A percentile compares a stretch with the other conserved stretches of the same genome.
phyloP scores from a whole-genome alignment of 495 filamentous ascomycete species.

The Tuber brumale region DNA sequence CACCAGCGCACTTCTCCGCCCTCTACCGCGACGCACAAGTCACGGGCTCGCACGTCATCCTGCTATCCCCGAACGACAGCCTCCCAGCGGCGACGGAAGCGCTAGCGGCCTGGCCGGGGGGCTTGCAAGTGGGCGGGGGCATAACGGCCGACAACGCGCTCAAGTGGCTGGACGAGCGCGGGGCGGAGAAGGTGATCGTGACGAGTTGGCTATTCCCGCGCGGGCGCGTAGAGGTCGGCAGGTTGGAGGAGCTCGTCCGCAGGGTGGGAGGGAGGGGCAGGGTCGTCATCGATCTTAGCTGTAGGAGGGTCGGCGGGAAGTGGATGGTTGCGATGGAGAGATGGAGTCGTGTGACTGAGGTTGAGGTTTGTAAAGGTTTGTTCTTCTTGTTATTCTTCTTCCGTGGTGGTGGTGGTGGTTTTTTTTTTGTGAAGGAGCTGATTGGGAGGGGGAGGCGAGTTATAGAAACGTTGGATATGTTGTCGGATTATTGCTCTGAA shows the following conservation, averaged over 20 bases:
- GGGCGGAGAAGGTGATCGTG: conserved; percentile 72
- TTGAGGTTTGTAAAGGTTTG: conserved; percentile 73
- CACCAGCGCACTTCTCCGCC: conserved; percentile 68
- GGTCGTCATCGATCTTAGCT: conserved; percentile 91
- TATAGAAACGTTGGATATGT: conserved; percentile 64
- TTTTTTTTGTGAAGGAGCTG: background rate
- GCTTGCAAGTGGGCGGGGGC: conserved; percentile 83
- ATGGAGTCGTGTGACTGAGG: conserved; percentile 95
- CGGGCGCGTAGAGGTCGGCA: conserved; percentile 65
- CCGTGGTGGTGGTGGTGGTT: background rate
- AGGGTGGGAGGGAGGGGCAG: conserved; percentile 64
- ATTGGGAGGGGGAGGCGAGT: conserved; percentile 14
- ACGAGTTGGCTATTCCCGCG: conserved; percentile 76
- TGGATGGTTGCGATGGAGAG: conserved; percentile 98
- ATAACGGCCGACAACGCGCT: conserved; percentile 76
- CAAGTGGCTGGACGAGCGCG: conserved; percentile 70
- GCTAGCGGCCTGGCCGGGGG: conserved; percentile 64
- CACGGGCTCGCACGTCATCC: conserved; percentile 84
- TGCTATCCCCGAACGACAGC: conserved; percentile 87
- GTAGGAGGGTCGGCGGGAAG: conserved; percentile 60
- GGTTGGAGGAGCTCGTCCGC: conserved; percentile 63
- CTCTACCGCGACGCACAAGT: conserved; percentile 70
- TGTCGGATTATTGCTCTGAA: conserved; percentile 88
- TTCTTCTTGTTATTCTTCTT: background rate
- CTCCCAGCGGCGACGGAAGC: conserved; percentile 71